Evolutionary conservation across 345 rosid species (phyloP).

Genomic region (Eucalyptus tenuipes): DNA sequence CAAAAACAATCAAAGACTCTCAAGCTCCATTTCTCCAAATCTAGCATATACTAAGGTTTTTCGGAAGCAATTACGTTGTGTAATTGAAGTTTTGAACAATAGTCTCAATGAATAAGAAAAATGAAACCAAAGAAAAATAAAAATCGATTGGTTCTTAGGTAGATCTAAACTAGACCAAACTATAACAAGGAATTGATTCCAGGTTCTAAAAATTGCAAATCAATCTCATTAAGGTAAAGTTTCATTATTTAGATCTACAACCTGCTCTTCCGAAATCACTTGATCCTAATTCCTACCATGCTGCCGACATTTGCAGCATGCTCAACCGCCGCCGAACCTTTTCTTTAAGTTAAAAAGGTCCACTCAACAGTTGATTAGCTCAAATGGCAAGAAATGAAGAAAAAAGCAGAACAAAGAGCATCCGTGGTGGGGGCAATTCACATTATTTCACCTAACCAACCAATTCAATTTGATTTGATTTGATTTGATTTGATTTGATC

Average conservation of each 20-base stretch:
- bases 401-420: neutral
- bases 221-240: neutral
- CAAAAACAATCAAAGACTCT: neutral
- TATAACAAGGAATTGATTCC: neutral
- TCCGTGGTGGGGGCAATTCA: neutral
- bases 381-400: neutral
- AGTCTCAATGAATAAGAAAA: neutral
- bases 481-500: neutral
- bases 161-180: neutral
- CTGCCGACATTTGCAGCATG: neutral
- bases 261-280: neutral
- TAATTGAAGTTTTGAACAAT: neutral
- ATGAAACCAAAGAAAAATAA: fast-evolving
- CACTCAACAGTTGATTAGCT: neutral
- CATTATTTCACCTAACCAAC: neutral
- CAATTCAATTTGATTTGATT: neutral
- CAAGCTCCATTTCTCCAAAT: neutral
- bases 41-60: neutral
- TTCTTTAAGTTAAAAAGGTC: neutral
- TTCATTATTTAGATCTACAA: neutral
- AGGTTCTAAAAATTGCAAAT: fast-evolving
- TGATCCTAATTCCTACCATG: neutral
- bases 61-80: fast-evolving
- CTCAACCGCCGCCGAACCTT: neutral
- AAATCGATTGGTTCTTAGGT: neutral